A percentile compares a stretch with the other conserved stretches of the same genome.
These are phyloP conservation scores for Trametes villosa DNA, from an alignment of 768 basidiomycete genomes.

Conservation along the genomic window DNA sequence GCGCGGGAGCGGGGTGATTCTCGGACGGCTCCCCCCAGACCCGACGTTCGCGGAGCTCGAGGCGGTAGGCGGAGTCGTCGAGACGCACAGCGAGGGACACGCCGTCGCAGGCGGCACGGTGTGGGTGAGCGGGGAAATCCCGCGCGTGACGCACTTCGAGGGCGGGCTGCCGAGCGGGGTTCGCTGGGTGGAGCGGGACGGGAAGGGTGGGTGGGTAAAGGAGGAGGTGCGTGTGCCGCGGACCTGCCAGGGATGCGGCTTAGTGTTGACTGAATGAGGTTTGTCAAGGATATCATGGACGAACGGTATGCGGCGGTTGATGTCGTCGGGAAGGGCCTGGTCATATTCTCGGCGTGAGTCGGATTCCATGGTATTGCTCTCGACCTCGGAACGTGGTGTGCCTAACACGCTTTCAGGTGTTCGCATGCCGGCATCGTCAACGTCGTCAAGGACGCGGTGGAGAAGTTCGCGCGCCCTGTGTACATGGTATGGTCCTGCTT, in stretches of 20 bases:
- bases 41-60: slow-evolving; percentile 73
- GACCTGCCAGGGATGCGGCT: no score
- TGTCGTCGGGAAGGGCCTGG: slow-evolving; percentile 79
- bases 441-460: slow-evolving; percentile 72
- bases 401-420: no score
- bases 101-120: slow-evolving; percentile 63
- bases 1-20: slow-evolving; percentile 46
- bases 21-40: slow-evolving; percentile 66
- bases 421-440: slow-evolving; percentile 88
- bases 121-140: slow-evolving; percentile 84
- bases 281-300: slow-evolving; percentile 71
- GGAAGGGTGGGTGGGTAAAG: slow-evolving; percentile 47
- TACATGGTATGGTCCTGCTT: slow-evolving; percentile 59
- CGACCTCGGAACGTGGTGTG: neutral
- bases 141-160: slow-evolving; percentile 71
- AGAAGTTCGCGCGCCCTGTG: slow-evolving; percentile 65
- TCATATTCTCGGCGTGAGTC: slow-evolving; percentile 83
- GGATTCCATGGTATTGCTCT: neutral
- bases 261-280: neutral
- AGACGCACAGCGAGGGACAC: slow-evolving; percentile 64
- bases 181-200: slow-evolving; percentile 52
- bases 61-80: slow-evolving; percentile 55
- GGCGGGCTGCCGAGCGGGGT: slow-evolving; percentile 67
- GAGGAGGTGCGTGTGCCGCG: slow-evolving; percentile 56
- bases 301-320: slow-evolving; percentile 81